Base-by-base conservation (phyloP, 352 stramenopile species). In the Bremia lactucae region DNA sequence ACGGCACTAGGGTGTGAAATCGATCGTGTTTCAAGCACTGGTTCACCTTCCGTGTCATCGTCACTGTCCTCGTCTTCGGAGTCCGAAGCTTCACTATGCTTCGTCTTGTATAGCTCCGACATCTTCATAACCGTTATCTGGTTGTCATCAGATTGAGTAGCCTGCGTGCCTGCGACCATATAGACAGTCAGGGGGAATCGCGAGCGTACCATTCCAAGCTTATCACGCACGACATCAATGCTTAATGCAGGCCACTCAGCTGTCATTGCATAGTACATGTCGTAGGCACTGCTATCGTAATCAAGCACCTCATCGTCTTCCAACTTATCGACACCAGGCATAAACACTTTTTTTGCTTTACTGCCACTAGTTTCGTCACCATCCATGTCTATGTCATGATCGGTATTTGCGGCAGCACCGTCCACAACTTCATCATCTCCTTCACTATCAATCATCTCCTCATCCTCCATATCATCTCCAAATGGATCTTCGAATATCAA, bases 261-360 rank as follows among this genome's bases (percentile, higher is more conserved):
- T 4, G 82, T 95, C 53, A 99, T 87, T 24, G 92, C 89, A 61
- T 99, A 97, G 72, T 98, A 97, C 94, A 99, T 98, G 64, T 97
- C 95, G 75, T 99, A 99, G 5, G 96, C 96, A 23, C 77, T 95
- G 59, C 86, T 95, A 65, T 99, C 96, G 75, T 98, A 98, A 69
- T 99, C 96, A 26, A 99, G 79, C 59, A 96, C 75, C 59, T 98
- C 85, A 44, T 95, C 91, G 36, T 96, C 85, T 35, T 72, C 61
- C 20, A 98, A 59, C 45, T 80, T 76, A 62, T 96, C 80, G 35
- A 92, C 73, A 20, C 83, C 85, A 8, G 95, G 91, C 76, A 97
- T 87, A 75, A 96, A 98, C 21, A 97, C 91, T 64, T 95, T 78
- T 72, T 83, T 88, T 25, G 65, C 53, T 45, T 65, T 46, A 40